Base-by-base conservation (phyloP, 2,329 filamentous ascomycete species). In the Trichoderma sp. region DNA sequence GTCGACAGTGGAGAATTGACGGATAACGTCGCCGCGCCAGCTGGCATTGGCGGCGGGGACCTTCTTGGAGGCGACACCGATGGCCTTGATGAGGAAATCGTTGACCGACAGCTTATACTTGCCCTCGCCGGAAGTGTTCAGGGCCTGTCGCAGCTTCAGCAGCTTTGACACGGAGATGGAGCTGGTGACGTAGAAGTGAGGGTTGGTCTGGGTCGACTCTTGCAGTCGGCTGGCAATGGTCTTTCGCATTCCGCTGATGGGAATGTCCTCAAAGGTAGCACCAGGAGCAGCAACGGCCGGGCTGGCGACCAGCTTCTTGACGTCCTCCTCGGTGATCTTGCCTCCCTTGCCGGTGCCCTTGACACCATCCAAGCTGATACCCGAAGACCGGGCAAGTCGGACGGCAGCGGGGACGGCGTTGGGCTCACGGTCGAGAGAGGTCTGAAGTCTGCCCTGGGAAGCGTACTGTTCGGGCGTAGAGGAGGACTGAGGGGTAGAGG, bases 61-160 rank as follows among this genome's bases (percentile, higher is more conserved):
- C 87, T 97, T 97, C 84, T 90, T 90, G 79, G 91, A 93, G 70
- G 95, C 95, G 71, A 92, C 84, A 69, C 89, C 92, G 68, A 94
- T 92, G 74, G 94, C 95, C 88, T 99, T 99, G 87, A 99, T 93
- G 71, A 99, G 86, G 87, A 99, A 97, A 83, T 99, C 95, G 83
- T 99, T 99, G 83, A 99, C 93, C n/a, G 94, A 97, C 69, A 99
- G 92, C 89, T 97, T 99, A 89, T 97, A 99, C 82, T 93, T 90
- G 83, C 94, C 95, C 71, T 97, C 90, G 57, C 92, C 85, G 13
- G 92, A 90, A 78, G 89, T 88, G 84, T 99, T 99, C 73, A 99
- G 89, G 68, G 94, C 93, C 82, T 92, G 88, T 76, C 95, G 93
- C 75, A 99, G 93, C 86, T 97, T 98, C 76, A 97, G 85, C 58